phyloP scores from a whole-genome alignment of 495 filamentous ascomycete genomes.

The Penicillium coffeae region DNA sequence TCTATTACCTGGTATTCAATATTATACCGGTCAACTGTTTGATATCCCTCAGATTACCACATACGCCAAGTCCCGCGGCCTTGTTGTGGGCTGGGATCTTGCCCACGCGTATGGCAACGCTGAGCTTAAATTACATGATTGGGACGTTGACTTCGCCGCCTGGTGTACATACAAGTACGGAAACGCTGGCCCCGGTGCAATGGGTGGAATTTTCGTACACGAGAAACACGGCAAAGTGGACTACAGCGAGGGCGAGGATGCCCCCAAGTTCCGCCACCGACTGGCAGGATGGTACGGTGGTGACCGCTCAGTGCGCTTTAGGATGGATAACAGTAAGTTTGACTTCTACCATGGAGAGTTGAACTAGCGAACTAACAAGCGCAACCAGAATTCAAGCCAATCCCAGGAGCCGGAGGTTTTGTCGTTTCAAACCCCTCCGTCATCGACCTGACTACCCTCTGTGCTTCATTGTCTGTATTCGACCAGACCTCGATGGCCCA shows the following conservation, averaged over 20 bases:
- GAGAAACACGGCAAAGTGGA: slow-evolving; percentile 59
- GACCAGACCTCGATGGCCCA: slow-evolving; percentile 62
- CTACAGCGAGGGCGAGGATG: slow-evolving; percentile 40
- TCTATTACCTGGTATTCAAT: slow-evolving; percentile 88
- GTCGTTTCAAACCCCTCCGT: slow-evolving; percentile 59
- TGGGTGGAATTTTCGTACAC: slow-evolving; percentile 86
- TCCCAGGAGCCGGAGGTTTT: slow-evolving; percentile 58
- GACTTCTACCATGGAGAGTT: background rate
- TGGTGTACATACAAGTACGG: slow-evolving; percentile 99
- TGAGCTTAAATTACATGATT: slow-evolving; percentile 75
- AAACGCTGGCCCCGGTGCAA: slow-evolving; percentile 82
- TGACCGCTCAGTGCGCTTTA: slow-evolving; percentile 70
- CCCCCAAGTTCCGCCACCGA: slow-evolving; percentile 50
- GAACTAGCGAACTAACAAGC: background rate
- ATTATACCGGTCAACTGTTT: slow-evolving; percentile 88
- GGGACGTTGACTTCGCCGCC: slow-evolving; percentile 90
- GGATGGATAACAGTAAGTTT: slow-evolving; percentile 63
- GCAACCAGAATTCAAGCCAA: slow-evolving; percentile 64
- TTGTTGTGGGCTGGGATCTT: slow-evolving; percentile 88
- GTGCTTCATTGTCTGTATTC: slow-evolving; percentile 76
- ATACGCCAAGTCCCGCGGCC: slow-evolving; percentile 68
- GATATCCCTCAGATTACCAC: slow-evolving; percentile 84
- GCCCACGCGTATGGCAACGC: slow-evolving; percentile 95
- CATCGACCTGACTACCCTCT: slow-evolving; percentile 59
- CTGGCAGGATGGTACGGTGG: slow-evolving; percentile 90